Evolutionary conservation across 179 eudicot species (phyloP), one percentile per base, ranked within the genome.

Genomic region (Silene vulgaris): DNA sequence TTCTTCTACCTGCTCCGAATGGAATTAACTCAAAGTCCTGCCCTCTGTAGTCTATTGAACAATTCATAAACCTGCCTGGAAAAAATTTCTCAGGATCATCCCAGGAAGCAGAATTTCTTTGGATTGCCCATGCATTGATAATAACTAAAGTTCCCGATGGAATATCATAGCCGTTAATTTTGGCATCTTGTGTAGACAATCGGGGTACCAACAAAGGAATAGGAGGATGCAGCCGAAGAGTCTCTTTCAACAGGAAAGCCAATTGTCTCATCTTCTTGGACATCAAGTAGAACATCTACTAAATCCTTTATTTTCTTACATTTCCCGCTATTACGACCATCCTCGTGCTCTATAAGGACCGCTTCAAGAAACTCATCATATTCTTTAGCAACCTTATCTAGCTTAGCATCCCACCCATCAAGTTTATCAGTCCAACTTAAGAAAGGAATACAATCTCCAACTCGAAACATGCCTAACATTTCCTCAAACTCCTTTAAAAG

Each of bases 391-490:
- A 86, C 78, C 74, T 66, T 86, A 1, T 85, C 83, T 19, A 79
- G 86, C 81, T 63, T 84, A 3, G 80, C 85, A 71, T 86, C 80
- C 75, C 75, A 75, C 5, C 97, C 93, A 63, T 66, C 84, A 9
- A 90, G 12, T 11, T 76, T 56, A 65, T 77, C 76, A 40, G 82
- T 73, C 95, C 95, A 91, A 13, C 35, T 72, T 56, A 88, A 74
- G 85, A 88, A 85, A 0, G 92, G 95, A 3, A 91, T 60, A 64
- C 68, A 86, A 32, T 87, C 89, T 21, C 88, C 89, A 1, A 86
- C 45, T 76, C 78, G 71, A 14, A 75, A 69, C 3, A 54, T 14
- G 0, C 92, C 97, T 21, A 91, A 5, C 43, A 85, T 9, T 50
- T 83, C 83, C 17, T 79, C 17, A 19, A 75, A 77, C 76, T 88